phyloP scores from a whole-genome alignment of 352 stramenopile genomes.

The Globisporangium ultimum region DNA sequence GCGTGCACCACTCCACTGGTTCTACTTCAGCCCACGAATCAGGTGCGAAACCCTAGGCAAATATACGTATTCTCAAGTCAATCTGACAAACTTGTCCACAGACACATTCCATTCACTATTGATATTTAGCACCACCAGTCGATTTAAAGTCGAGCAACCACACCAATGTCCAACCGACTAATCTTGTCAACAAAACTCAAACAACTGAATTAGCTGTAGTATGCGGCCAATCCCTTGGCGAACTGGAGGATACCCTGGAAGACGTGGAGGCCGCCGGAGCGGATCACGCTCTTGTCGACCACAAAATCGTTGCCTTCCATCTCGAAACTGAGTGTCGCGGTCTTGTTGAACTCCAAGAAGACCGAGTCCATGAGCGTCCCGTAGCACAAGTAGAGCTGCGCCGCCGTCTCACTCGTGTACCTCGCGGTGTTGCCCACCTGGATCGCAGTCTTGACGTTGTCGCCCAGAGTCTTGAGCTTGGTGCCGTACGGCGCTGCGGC shows the following conservation, averaged over 20 bases:
- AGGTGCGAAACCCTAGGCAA: no score
- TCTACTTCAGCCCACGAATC: no score
- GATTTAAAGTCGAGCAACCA: no score
- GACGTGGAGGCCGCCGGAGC: slow-evolving; percentile 13
- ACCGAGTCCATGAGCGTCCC: slow-evolving; percentile 23
- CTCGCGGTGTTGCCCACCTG: slow-evolving; percentile 7
- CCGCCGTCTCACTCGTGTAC: slow-evolving; percentile 19
- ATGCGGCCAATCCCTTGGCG: slow-evolving; percentile 17
- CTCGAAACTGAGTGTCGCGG: slow-evolving; percentile 21
- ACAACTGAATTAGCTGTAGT: slow-evolving; percentile 21
- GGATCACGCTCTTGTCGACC: slow-evolving; percentile 16
- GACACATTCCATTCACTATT: no score
- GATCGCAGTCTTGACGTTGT: slow-evolving; percentile 18
- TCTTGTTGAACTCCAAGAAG: slow-evolving; percentile 16
- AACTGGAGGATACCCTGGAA: slow-evolving; percentile 20
- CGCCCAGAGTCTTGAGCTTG: slow-evolving; percentile 15
- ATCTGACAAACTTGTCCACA: no score
- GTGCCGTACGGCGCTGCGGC: slow-evolving; percentile 12
- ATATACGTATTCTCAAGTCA: no score
- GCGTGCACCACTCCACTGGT: no score
- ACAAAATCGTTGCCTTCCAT: slow-evolving; percentile 24
- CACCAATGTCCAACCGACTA: no score
- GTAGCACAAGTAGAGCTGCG: slow-evolving; percentile 22
- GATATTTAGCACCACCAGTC: no score
- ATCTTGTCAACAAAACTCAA: no score